Evolutionary conservation across 1,284 basidiomycete genomes (phyloP), one percentile per base, ranked within the genome.

Genomic region (Rhodofomes roseus): DNA sequence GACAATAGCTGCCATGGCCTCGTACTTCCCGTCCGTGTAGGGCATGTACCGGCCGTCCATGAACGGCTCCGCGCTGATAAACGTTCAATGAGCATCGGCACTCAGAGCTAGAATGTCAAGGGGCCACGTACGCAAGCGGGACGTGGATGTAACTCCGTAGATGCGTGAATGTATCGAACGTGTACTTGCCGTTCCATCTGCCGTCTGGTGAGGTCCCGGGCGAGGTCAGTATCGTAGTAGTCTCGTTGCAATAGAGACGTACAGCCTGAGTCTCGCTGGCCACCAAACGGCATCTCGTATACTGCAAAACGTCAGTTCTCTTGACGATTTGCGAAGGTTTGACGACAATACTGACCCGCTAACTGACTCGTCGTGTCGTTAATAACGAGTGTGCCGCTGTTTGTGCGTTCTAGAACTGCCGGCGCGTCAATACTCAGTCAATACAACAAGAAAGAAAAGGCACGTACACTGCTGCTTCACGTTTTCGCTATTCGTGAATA

Each of bases 341-440:
- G 34, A 11, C 40, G 43, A n/a, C 20, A 59, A 22, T n/a, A 73
- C 77, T 37, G 65, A 77, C 80, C 68, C 60, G 74, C 62, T 55
- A 85, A 65, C 60, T 85, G 77, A 68, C 81, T 74, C 57, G 81
- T 66, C 0, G 77, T 78, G 60, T 86, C 84, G 57, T 87, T 87
- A 59, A 85, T 75, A 2, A 77, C 70, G 14, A 84, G 67, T 50
- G 74, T 75, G 14, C 84, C 86, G 62, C 82, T 84, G 56, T 69
- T 71, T 1, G 82, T 85, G 56, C 70, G 66, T 9, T 77, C 70
- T 44, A 80, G 64, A 55, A 83, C 85, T 84, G 68, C 58, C 66
- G 65, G 44, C 11, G 31, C 31, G 31, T 11, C 11, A 11, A 34
- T 4, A 5, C 31, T 34, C 31, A 23, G 11, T 16, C 4, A 29